phyloP scores from a whole-genome alignment of 1,139 yeast species.

The Keqinozyma sinolaborantium region DNA sequence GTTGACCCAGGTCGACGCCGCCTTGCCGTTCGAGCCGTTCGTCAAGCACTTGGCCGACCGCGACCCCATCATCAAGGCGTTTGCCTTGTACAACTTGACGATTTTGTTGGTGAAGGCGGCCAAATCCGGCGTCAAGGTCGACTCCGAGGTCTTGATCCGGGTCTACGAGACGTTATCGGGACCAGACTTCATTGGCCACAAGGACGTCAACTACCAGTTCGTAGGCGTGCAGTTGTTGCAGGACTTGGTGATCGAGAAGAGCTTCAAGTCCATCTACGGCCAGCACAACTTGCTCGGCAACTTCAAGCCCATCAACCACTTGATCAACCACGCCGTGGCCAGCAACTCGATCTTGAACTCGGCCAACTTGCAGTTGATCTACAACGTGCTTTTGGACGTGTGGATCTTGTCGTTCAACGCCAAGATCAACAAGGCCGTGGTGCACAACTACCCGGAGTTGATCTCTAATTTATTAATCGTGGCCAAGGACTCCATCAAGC shows the following conservation, averaged over 20 bases:
- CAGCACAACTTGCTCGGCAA: conserved; percentile 42
- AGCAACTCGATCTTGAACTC: conserved; percentile 34
- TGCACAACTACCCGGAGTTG: conserved; percentile 59
- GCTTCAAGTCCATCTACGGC: conserved; percentile 61
- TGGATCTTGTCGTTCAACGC: conserved; percentile 84
- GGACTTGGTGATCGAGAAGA: conserved; percentile 55
- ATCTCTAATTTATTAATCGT: conserved; percentile 46
- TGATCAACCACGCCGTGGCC: conserved; percentile 29
- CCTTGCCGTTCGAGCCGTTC: conserved; percentile 58
- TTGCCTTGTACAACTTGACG: conserved; percentile 44
- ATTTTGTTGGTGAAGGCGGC: conserved; percentile 30
- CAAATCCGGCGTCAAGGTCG: conserved; percentile 7
- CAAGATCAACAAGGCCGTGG: conserved; percentile 49
- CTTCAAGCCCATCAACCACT: conserved; percentile 50
- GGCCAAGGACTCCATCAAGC: conserved; percentile 79
- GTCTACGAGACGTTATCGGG: conserved; percentile 42
- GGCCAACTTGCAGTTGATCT: conserved; percentile 78
- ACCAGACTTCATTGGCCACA: conserved; percentile 30
- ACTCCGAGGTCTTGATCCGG: conserved; percentile 35
- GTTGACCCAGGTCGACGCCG: conserved; percentile 40
- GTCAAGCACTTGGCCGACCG: conserved; percentile 45
- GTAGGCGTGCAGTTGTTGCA: conserved; percentile 67
- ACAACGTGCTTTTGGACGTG: conserved; percentile 68
- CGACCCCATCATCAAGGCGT: conserved; percentile 45
- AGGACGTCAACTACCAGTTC: conserved; percentile 52